Evolutionary conservation across 805 yeast species (phyloP), one percentile per base, ranked within the genome.

Genomic region (Wickerhamomyces strasburgensis): DNA sequence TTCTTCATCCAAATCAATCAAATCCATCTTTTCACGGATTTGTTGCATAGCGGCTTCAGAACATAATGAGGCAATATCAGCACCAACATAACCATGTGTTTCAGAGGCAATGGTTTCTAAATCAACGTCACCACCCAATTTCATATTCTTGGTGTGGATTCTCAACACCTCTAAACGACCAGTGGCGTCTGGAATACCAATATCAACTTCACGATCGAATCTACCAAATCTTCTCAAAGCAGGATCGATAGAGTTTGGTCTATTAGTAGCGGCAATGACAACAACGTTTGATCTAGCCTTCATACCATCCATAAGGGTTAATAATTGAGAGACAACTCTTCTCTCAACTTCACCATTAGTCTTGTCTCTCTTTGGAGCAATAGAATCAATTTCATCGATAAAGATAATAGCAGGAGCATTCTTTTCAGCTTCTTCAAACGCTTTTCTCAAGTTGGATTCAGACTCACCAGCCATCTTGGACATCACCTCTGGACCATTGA

Each of bases 31-130:
- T 69, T 93, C 99, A 68, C 98, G 86, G 58, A 93, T 93, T 72
- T 94, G 98, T 74, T 93, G 98, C 98, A 93, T 93, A 42, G 98
- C 99, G 48, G 98, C 98, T 70, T 94, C 99, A n/a, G 97, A 88
- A 74, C 98, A 93, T 58, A 93, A 73, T 6, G 98, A 89, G 2
- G 98, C 98, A 56, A 93, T 72, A 77, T 93, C 99, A 34, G 97
- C 96, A 72, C 99, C 99, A 42, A 93, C 99, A 58, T 89, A 93
- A 71, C 99, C 99, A 61, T 94, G 99, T 27, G 98, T 93, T 69
- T 93, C 98, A 18, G 94, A 71, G 13, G 98, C 98, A 60, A 93
- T 84, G 28, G 90, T 75, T 71, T 93, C 98, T 54, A 93, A 75
- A 62, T 93, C 97, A 37, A 93, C 98, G 56, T 86, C 98, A 44